Conservation (phyloP, 768 basidiomycete species). For the Pleurotus djamor region DNA sequence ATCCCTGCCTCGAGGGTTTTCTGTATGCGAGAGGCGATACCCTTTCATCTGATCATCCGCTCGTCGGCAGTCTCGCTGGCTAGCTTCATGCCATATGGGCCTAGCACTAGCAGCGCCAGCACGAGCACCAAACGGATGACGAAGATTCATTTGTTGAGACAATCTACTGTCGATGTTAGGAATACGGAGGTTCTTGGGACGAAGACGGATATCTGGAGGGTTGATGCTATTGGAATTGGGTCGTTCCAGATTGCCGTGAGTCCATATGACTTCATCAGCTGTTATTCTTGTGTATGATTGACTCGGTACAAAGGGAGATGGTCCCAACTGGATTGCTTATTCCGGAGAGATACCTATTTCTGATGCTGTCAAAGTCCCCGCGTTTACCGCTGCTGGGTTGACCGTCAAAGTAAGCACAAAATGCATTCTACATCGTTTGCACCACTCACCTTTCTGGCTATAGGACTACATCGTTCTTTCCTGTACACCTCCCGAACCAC, state of each 20-base stretch:
- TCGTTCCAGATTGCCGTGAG: slow-evolving; percentile 54
- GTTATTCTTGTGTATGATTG: neutral
- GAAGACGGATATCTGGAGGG: slow-evolving; percentile 73
- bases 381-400: slow-evolving; percentile 66
- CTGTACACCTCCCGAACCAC: slow-evolving; percentile 53
- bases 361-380: slow-evolving; percentile 46
- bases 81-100: slow-evolving; percentile 58
- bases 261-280: slow-evolving; percentile 2
- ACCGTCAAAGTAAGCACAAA: slow-evolving; percentile 49
- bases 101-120: slow-evolving; percentile 30
- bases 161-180: slow-evolving; percentile 68
- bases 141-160: slow-evolving; percentile 61
- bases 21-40: slow-evolving; percentile 55
- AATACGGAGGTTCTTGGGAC: slow-evolving; percentile 44
- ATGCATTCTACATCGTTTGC: neutral
- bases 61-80: slow-evolving; percentile 57
- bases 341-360: slow-evolving; percentile 59
- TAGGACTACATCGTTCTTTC: slow-evolving; percentile 70
- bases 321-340: slow-evolving; percentile 59
- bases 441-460: slow-evolving; percentile 1
- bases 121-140: slow-evolving; percentile 34
- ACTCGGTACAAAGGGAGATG: slow-evolving; percentile 47
- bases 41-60: slow-evolving; percentile 63
- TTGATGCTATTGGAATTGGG: slow-evolving; percentile 65
- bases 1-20: slow-evolving; percentile 61